Conservation (phyloP, 2,329 filamentous ascomycete species). For the Apiospora koreana region DNA sequence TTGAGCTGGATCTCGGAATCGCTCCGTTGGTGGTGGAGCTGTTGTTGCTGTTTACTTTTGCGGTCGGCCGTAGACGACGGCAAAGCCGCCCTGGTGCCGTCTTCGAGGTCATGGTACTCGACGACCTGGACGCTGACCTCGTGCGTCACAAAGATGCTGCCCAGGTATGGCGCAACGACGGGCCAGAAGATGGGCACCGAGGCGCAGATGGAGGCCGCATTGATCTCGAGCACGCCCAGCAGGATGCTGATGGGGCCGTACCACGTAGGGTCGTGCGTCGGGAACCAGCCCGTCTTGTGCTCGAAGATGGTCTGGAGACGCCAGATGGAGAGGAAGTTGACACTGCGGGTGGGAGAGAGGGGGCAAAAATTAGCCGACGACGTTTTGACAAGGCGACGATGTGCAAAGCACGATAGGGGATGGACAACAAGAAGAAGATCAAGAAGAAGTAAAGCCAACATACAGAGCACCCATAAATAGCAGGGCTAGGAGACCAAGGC, state of each 20-base stretch:
- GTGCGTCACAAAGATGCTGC: slow-evolving; percentile 38
- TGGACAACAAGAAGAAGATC: too few species aligned
- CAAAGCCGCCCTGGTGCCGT: neutral
- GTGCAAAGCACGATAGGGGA: too few species aligned
- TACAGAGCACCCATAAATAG: slow-evolving; percentile 34
- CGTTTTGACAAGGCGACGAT: too few species aligned
- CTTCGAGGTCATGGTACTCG: slow-evolving; percentile 3
- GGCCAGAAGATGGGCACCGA: slow-evolving; percentile 36
- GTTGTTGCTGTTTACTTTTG: neutral
- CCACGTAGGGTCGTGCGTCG: slow-evolving; percentile 38
- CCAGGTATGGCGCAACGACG: slow-evolving; percentile 29
- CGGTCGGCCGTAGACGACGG: too few species aligned
- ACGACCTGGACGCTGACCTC: slow-evolving; percentile 31
- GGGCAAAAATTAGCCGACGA: neutral
- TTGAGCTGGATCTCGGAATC: neutral
- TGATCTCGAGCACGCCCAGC: slow-evolving; percentile 35
- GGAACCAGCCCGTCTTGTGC: slow-evolving; percentile 32
- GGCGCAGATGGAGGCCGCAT: slow-evolving; percentile 33
- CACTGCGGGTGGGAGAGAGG: slow-evolving; percentile 19
- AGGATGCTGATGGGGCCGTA: slow-evolving; percentile 35
- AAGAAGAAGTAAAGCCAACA: slow-evolving; percentile 15
- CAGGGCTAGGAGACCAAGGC: slow-evolving; percentile 31
- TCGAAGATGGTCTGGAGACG: slow-evolving; percentile 32
- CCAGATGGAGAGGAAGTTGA: slow-evolving; percentile 33
- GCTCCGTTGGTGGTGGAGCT: neutral